These are phyloP conservation scores for Lecanicillium sp. DNA, from an alignment of 2,329 filamentous ascomycete genomes.

Conservation along the genomic window DNA sequence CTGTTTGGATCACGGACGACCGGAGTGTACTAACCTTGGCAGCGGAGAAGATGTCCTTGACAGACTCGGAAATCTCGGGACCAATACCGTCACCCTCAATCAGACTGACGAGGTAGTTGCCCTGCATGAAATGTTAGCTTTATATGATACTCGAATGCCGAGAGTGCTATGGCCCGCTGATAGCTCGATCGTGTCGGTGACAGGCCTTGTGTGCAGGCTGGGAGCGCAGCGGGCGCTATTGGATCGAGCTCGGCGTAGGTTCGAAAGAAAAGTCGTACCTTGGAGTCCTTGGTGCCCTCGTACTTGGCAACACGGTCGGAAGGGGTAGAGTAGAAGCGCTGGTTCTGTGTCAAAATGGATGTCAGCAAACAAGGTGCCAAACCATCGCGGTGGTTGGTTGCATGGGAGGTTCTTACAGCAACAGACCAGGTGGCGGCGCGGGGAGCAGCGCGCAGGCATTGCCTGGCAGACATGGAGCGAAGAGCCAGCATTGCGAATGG, in stretches of 20 bases:
- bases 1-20: neutral
- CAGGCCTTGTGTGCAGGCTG: too few relatives aligned
- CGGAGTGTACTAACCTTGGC: slow-evolving; percentile 62
- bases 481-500: slow-evolving; percentile 70
- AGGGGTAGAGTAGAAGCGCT: slow-evolving; percentile 58
- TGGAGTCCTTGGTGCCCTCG: slow-evolving; percentile 79
- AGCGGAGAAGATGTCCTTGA: slow-evolving; percentile 97
- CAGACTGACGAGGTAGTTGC: slow-evolving; percentile 91
- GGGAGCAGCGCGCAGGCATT: slow-evolving; percentile 67
- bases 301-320: slow-evolving; percentile 83
- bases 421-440: slow-evolving; percentile 41
- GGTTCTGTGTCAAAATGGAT: slow-evolving; percentile 33
- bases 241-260: neutral
- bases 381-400: slow-evolving; percentile 12
- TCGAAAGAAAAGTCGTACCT: slow-evolving; percentile 60
- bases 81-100: slow-evolving; percentile 99
- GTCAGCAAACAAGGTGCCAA: slow-evolving; percentile 1
- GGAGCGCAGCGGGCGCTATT: too few relatives aligned
- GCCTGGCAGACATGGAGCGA: slow-evolving; percentile 70
- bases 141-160: slow-evolving; percentile 12
- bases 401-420: slow-evolving; percentile 23
- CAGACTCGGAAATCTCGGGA: slow-evolving; percentile 93
- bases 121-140: slow-evolving; percentile 45
- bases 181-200: neutral
- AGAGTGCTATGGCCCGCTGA: neutral